phyloP scores from a whole-genome alignment of 2,329 filamentous ascomycete genomes.

The Thyridium curvatum region DNA sequence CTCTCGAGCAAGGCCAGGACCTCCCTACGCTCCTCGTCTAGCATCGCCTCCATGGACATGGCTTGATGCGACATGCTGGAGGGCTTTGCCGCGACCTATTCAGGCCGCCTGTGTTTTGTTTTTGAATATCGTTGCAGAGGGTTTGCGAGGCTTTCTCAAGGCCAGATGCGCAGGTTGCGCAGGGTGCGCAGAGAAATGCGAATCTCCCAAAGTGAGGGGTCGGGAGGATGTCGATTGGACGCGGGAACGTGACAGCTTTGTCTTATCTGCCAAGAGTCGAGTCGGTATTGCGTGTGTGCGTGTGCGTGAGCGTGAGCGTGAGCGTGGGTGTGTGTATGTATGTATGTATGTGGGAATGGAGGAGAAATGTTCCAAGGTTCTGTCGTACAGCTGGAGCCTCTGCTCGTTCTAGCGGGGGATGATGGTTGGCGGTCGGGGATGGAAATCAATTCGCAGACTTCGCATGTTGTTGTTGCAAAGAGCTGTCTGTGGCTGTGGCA shows the following conservation, averaged over 20 bases:
- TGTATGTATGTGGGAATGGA: background rate
- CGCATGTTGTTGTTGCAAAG: constrained; percentile 16
- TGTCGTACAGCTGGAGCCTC: background rate
- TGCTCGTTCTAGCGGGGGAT: constrained; percentile 15
- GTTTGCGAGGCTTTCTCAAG: constrained; percentile 6
- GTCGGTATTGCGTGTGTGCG: constrained; percentile 1
- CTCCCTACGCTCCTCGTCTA: constrained; percentile 72
- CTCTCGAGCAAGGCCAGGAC: constrained; percentile 64
- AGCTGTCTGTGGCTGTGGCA: background rate
- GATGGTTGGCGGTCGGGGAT: constrained; percentile 13
- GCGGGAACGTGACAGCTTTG: constrained; percentile 7
- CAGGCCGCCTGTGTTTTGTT: no score
- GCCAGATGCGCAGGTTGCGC: background rate
- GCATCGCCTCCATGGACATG: constrained; percentile 71
- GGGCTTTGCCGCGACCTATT: constrained; percentile 5
- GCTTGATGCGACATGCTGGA: constrained; percentile 28
- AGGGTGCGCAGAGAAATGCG: no score
- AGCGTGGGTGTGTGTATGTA: background rate
- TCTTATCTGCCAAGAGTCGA: background rate
- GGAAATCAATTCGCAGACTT: constrained; percentile 13
- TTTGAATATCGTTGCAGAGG: no score
- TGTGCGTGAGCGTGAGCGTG: background rate
- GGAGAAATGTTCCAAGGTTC: background rate
- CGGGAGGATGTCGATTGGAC: background rate
- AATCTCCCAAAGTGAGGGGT: no score